Percentiles rank a stretch among this genome's conserved stretches.
These are phyloP conservation scores for Saccharomycopsis crataegensis DNA, from an alignment of 1,139 yeast species.

Conservation along the genomic window DNA sequence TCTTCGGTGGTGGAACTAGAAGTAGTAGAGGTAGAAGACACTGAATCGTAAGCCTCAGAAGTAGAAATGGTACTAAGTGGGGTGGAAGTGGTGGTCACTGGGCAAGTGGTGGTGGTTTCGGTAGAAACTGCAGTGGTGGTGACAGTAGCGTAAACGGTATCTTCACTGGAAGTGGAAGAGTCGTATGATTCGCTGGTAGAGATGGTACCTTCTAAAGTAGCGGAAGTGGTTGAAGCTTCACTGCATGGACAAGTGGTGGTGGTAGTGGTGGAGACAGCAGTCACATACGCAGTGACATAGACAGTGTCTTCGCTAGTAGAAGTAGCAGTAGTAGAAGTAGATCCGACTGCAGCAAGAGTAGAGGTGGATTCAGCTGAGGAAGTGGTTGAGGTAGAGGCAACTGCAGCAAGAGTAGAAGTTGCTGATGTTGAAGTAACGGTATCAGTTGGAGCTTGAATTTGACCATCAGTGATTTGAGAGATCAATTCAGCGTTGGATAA, in stretches of 20 bases:
- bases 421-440: conserved; percentile 32
- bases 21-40: neutral
- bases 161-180: conserved; percentile 8
- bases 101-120: conserved; percentile 16
- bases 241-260: conserved; percentile 14
- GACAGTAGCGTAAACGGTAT: conserved; percentile 12
- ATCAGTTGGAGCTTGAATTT: conserved; percentile 35
- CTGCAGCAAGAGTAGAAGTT: conserved; percentile 9
- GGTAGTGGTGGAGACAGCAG: conserved; percentile 14
- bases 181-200: conserved; percentile 8
- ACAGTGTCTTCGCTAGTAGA: conserved; percentile 15
- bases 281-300: conserved; percentile 16
- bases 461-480: conserved; percentile 41
- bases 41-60: neutral
- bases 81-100: conserved; percentile 5
- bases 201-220: neutral
- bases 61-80: neutral
- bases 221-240: neutral
- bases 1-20: conserved; percentile 9
- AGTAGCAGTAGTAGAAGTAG: conserved; percentile 4
- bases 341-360: neutral
- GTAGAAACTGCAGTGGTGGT: conserved; percentile 14
- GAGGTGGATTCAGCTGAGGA: neutral
- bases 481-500: conserved; percentile 26
- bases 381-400: conserved; percentile 12